Conservation (phyloP, 2,329 filamentous ascomycete species). For the Berkeleyomyces rouxiae region DNA sequence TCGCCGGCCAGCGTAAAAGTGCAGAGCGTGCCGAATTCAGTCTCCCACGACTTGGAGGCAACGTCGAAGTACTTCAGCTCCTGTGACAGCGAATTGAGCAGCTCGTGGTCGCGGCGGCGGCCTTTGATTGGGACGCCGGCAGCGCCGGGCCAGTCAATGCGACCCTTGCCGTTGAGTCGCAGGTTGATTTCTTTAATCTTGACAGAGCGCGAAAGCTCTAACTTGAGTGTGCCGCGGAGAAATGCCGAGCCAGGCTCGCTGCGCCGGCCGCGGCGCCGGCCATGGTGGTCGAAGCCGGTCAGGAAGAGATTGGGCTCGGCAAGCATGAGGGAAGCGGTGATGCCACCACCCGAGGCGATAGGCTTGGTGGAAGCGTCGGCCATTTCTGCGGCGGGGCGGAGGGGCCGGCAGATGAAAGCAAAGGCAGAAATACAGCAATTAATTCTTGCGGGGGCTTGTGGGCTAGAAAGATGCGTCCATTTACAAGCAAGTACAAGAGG, state of each 20-base stretch:
- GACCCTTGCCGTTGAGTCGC: conserved; percentile 67
- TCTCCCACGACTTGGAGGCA: conserved; percentile 41
- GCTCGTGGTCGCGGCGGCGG: conserved; percentile 69
- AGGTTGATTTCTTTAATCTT: conserved; percentile 87
- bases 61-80: conserved; percentile 88
- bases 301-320: conserved; percentile 70
- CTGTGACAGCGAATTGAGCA: conserved; percentile 55
- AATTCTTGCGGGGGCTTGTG: not conserved
- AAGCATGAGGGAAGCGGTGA: conserved; percentile 55
- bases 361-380: conserved; percentile 41
- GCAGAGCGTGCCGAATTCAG: conserved; percentile 47
- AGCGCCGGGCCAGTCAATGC: conserved; percentile 92
- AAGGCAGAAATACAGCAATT: not conserved
- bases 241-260: conserved; percentile 60
- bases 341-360: conserved; percentile 59
- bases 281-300: conserved; percentile 60
- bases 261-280: conserved; percentile 28
- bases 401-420: not conserved
- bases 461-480: not conserved
- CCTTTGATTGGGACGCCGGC: conserved; percentile 68
- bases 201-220: conserved; percentile 72
- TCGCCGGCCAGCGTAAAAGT: conserved; percentile 24
- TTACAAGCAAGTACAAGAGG: not conserved
- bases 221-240: conserved; percentile 64
- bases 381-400: conserved; percentile 3